Base-by-base conservation (phyloP, 1,284 basidiomycete species). In the Tremellales sp. region DNA sequence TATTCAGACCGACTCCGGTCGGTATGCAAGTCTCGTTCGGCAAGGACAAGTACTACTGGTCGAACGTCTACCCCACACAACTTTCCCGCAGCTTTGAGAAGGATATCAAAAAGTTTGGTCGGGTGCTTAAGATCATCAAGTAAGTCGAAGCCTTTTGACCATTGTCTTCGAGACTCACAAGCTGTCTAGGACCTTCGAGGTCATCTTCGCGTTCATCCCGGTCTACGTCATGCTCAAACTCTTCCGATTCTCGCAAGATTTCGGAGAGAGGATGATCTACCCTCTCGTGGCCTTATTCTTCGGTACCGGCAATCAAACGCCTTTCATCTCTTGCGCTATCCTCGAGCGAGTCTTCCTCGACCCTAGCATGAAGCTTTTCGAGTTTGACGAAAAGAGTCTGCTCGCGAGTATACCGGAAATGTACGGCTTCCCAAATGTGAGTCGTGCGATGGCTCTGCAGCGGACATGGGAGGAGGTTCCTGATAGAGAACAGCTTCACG, bases 41-140 rank as follows among this genome's bases (percentile, higher is more conserved):
- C 15, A 49, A 49, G 42, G 47, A 43, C 29, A 27, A 49, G 24
- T 40, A 49, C 33, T 49, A 49, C 40, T 49, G 47, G 47, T 44
- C 41, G 23, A 49, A 49, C 35, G 47, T 49, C 35, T 49, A 49
- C 33, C 47, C 47, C 5, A 49, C 41, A 6, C 47, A 49, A 25
- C 41, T 49, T 6, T 43, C 41, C 10, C 27, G 47, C 25, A 42
- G 36, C 19, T 49, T 49, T 26, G 40, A 29, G 22, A 49, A 44
- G 11, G 47, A 49, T 24, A 49, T 49, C 47, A 49, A 49, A 36
- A 49, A 49, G 42, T 49, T 49, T 22, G 47, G 47, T 17, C 27
- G 42, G 22, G 47, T 49, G 8, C 47, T 49, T 17, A 49, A 49
- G 33, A 49, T 49, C 40, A 26, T 49, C 47, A 49, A 49, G 47